These are phyloP conservation scores for Fusarium buharicum DNA, from an alignment of 2,329 filamentous ascomycete genomes.

Conservation along the genomic window DNA sequence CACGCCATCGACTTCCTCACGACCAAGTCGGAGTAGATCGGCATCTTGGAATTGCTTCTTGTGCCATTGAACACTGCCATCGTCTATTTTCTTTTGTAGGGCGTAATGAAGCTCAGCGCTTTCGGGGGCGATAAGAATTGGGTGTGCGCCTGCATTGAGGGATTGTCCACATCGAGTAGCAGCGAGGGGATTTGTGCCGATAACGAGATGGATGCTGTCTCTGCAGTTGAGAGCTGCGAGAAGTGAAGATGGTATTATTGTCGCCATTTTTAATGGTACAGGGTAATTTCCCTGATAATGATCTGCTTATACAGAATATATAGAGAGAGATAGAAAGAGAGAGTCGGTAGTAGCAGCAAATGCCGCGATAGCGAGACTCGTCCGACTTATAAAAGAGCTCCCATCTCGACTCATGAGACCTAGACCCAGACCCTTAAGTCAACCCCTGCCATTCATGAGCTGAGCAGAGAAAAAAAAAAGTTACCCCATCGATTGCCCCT, in stretches of 20 bases:
- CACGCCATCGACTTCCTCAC: conserved; percentile 77
- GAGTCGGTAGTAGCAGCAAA: background rate
- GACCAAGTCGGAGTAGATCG: conserved; percentile 80
- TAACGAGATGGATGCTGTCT: conserved; percentile 80
- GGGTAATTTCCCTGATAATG: background rate
- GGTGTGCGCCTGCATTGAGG: conserved; percentile 81
- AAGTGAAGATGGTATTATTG: conserved; percentile 57
- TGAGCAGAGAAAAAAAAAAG: conserved; percentile 26
- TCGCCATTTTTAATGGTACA: conserved; percentile 16
- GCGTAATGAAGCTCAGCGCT: conserved; percentile 67
- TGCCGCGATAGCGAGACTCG: conserved; percentile 29
- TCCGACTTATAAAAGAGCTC: conserved; percentile 33
- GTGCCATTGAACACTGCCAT: conserved; percentile 73
- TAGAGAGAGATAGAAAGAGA: background rate
- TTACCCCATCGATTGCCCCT: conserved; percentile 32
- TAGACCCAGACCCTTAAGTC: background rate
- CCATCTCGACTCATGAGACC: conserved; percentile 1
- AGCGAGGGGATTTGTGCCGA: conserved; percentile 90
- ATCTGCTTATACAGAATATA: conserved; percentile 20
- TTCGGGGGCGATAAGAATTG: conserved; percentile 80
- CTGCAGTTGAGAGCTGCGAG: conserved; percentile 78
- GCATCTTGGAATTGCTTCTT: conserved; percentile 73
- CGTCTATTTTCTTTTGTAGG: conserved; percentile 71
- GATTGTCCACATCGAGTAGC: conserved; percentile 83
- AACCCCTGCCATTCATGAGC: background rate